Percentiles rank a stretch among this genome's conserved stretches.
These are phyloP conservation scores for Botrytis galanthina DNA, from an alignment of 2,329 filamentous ascomycete species.

Conservation along the genomic window DNA sequence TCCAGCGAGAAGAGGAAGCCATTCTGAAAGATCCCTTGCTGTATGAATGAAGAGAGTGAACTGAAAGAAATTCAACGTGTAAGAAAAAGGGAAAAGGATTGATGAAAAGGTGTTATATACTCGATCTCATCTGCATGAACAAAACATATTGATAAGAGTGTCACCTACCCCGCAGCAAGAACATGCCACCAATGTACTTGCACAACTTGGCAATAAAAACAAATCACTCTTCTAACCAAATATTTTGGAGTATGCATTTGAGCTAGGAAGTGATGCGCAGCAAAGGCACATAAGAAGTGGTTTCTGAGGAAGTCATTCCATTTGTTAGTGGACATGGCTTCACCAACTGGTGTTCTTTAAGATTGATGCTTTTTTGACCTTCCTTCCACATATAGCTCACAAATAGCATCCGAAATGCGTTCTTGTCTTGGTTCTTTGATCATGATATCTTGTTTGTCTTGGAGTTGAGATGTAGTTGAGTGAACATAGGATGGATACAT, in stretches of 20 bases:
- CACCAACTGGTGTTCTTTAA: no score
- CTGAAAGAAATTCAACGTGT: neutral
- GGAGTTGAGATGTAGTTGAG: neutral
- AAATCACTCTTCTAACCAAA: no score
- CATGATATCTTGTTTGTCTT: neutral
- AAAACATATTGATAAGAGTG: neutral
- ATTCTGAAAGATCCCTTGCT: neutral
- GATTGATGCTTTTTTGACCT: no score
- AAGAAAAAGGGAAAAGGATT: neutral
- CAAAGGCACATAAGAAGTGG: neutral
- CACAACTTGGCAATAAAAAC: neutral
- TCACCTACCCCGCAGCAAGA: neutral
- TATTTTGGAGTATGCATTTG: neutral
- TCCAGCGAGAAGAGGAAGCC: neutral
- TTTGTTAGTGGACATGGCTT: neutral
- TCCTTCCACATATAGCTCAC: neutral
- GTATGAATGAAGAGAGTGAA: neutral
- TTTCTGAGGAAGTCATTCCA: neutral
- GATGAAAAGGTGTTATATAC: neutral
- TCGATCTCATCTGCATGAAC: neutral
- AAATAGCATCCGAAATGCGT: neutral
- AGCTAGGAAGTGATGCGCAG: neutral
- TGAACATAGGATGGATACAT: neutral
- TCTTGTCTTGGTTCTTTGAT: neutral
- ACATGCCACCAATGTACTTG: neutral